Evolutionary conservation across 1,284 basidiomycete genomes (phyloP).

Genomic region (Volvariella surrecta): DNA sequence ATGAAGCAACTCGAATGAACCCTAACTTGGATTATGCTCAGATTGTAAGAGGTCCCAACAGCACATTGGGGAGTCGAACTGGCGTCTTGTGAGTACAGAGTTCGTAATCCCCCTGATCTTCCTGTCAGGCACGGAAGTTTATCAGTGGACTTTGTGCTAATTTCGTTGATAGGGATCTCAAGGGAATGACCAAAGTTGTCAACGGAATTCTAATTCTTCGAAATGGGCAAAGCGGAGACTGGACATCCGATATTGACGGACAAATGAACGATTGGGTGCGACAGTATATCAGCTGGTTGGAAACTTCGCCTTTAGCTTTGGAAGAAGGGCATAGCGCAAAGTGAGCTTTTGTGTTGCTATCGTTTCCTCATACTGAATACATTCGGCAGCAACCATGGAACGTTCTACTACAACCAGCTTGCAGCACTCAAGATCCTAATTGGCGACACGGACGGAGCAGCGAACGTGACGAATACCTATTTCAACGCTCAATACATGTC

Average conservation of each 20-base stretch:
- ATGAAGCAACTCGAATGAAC: constrained; percentile 51
- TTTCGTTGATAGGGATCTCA: constrained; percentile 35
- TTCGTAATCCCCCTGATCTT: not conserved
- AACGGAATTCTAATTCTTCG: constrained; percentile 51
- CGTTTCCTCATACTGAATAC: constrained; percentile 5
- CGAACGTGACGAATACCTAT: constrained; percentile 29
- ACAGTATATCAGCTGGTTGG: constrained; percentile 47
- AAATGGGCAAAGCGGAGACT: constrained; percentile 37
- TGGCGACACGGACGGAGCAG: constrained; percentile 34
- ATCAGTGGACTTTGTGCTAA: too few relatives aligned
- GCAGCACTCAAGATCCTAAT: constrained; percentile 40
- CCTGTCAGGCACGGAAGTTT: too few relatives aligned
- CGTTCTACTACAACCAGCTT: constrained; percentile 44
- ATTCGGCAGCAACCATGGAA: constrained; percentile 47
- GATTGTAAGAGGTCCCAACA: constrained; percentile 50
- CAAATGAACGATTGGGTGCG: constrained; percentile 44
- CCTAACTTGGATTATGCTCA: constrained; percentile 65
- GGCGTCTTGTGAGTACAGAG: constrained; percentile 43
- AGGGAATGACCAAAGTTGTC: constrained; percentile 52
- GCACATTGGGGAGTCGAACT: constrained; percentile 44
- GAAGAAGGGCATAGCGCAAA: constrained; percentile 42
- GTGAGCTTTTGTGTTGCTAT: constrained; percentile 25
- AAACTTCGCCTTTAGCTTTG: constrained; percentile 41
- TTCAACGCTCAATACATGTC: constrained; percentile 34
- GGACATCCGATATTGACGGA: constrained; percentile 46